These are phyloP conservation scores for Chaetoceros tenuissimus DNA, from an alignment of 108 stramenopile species.

Conservation along the genomic window DNA sequence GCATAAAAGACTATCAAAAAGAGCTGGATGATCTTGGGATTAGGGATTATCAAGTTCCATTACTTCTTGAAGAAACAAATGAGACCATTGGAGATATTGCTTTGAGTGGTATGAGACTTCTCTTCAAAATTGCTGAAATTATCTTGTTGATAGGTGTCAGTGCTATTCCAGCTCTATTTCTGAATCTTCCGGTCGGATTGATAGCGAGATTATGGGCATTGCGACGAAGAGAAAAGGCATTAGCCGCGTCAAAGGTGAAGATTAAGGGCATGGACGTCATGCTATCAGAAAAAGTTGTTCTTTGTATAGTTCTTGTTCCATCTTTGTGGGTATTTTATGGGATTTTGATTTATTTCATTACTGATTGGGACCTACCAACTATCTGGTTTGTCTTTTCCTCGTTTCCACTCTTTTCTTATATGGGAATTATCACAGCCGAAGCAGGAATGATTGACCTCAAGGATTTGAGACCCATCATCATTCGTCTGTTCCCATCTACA, in stretches of 20 bases:
- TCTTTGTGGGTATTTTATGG: conserved; percentile 87
- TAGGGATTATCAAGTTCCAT: conserved; percentile 86
- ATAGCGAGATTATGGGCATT: conserved; percentile 79
- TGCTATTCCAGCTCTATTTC: conserved; percentile 75
- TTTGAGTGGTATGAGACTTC: conserved; percentile 49
- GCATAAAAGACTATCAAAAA: conserved; percentile 73
- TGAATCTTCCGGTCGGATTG: conserved; percentile 91
- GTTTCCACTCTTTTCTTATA: conserved; percentile 89
- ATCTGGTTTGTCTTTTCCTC: conserved; percentile 73
- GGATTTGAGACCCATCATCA: conserved; percentile 81
- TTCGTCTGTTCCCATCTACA: conserved; percentile 65
- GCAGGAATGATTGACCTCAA: conserved; percentile 91
- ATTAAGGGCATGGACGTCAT: conserved; percentile 90
- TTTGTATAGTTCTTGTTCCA: conserved; percentile 95
- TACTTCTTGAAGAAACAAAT: conserved; percentile 36
- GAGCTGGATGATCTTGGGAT: conserved; percentile 82
- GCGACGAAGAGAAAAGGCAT: conserved; percentile 76
- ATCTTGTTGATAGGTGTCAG: conserved; percentile 67
- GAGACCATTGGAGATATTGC: conserved; percentile 57
- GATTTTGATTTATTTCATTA: conserved; percentile 53
- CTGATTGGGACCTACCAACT: conserved; percentile 65
- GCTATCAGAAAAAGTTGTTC: conserved; percentile 89
- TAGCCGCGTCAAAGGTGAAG: conserved; percentile 92
- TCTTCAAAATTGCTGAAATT: conserved; percentile 84
- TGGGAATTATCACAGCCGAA: conserved; percentile 78